Percentiles rank a stretch among this genome's conserved stretches.
phyloP scores from a whole-genome alignment of 1,284 basidiomycete genomes.

The Golubevia pallescens region DNA sequence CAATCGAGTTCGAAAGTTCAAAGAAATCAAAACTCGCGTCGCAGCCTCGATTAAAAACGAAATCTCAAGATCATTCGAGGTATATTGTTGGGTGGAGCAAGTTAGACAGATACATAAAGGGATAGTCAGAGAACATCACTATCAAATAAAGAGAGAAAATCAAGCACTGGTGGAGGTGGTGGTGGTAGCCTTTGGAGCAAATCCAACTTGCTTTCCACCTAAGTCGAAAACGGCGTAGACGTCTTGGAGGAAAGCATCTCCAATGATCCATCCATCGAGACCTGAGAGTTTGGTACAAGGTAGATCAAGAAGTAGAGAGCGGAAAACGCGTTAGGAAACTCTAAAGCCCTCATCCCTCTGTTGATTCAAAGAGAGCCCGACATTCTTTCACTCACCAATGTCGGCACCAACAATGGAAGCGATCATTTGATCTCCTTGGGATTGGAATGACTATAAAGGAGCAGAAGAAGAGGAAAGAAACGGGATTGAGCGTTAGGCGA shows the following conservation, averaged over 20 bases:
- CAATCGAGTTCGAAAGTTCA: not conserved
- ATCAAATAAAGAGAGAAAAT: not conserved
- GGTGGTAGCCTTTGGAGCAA: constrained; percentile 8
- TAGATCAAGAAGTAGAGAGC: no score
- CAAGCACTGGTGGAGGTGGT: not conserved
- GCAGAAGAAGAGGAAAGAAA: not conserved
- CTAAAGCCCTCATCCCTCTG: no score
- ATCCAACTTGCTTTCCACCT: constrained; percentile 4
- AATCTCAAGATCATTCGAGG: not conserved
- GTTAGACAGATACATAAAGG: no score
- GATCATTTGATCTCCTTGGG: not conserved
- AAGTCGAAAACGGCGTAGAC: constrained; percentile 11
- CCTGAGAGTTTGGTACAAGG: no score
- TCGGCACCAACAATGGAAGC: constrained; percentile 5
- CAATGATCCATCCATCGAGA: not conserved
- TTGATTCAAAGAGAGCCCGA: no score
- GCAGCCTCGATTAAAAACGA: not conserved
- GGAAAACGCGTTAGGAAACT: no score
- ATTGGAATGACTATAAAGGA: not conserved
- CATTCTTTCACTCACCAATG: constrained; percentile 1
- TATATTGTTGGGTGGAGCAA: no score
- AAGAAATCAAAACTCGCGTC: not conserved
- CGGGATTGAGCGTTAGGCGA: not conserved
- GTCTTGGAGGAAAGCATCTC: constrained; percentile 8
- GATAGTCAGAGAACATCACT: constrained; percentile 2